Evolutionary conservation across 2,329 filamentous ascomycete genomes (phyloP).

Genomic region (Neoascochyta sp.): DNA sequence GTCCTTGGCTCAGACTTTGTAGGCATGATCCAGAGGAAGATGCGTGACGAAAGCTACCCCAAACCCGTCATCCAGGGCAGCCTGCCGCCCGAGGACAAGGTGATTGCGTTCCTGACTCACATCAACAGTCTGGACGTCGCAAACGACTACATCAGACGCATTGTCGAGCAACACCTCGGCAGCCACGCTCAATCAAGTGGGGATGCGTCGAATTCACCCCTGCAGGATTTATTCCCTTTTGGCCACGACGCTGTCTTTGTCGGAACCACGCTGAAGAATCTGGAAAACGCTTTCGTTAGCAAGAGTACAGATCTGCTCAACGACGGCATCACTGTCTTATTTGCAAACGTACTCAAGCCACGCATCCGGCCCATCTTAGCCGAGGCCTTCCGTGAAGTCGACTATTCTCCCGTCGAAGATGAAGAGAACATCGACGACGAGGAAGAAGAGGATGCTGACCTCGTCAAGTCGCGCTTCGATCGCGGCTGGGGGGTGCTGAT

Average conservation of each 20-base stretch:
- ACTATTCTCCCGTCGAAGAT: constrained; percentile 68
- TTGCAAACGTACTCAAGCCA: constrained; percentile 80
- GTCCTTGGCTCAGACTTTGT: constrained; percentile 88
- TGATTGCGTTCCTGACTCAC: constrained; percentile 84
- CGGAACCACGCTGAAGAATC: constrained; percentile 60
- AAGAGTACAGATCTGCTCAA: constrained; percentile 79
- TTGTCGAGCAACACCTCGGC: constrained; percentile 66
- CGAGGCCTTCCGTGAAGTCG: constrained; percentile 86
- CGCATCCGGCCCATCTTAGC: constrained; percentile 79
- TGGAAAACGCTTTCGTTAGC: constrained; percentile 67
- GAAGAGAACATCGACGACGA: constrained; percentile 39
- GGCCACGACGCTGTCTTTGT: constrained; percentile 70
- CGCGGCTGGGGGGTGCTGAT: constrained; percentile 82
- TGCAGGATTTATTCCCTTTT: constrained; percentile 70
- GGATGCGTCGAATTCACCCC: constrained; percentile 40
- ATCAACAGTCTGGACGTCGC: constrained; percentile 95
- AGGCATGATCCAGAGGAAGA: constrained; percentile 94
- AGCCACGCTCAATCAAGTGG: constrained; percentile 9
- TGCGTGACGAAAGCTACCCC: constrained; percentile 94
- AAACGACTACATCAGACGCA: constrained; percentile 84
- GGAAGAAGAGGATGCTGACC: constrained; percentile 52
- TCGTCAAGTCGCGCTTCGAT: constrained; percentile 76
- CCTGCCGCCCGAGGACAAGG: constrained; percentile 80
- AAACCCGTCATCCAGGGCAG: constrained; percentile 73
- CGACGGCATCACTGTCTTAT: constrained; percentile 81